phyloP scores from a whole-genome alignment of 2,329 filamentous ascomycete species.

The Setomelanomma holmii region DNA sequence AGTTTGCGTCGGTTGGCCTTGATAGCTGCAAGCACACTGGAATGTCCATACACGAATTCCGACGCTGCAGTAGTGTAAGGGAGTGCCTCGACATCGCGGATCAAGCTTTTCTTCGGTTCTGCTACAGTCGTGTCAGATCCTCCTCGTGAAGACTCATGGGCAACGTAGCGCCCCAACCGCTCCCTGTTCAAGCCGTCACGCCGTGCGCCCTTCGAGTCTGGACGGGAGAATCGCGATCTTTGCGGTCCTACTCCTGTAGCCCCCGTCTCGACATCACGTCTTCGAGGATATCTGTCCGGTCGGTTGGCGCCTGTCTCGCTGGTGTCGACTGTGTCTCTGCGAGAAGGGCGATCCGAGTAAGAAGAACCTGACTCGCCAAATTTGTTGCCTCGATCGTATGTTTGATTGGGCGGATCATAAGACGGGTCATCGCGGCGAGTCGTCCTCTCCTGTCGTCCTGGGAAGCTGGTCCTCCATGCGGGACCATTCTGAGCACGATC shows the following conservation, averaged over 20 bases:
- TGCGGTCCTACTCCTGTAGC: neutral
- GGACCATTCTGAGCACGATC: neutral
- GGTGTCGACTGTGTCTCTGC: neutral
- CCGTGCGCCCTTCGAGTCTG: conserved; percentile 8
- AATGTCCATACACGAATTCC: conserved; percentile 87
- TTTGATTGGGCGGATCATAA: neutral
- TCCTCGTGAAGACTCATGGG: too few species aligned
- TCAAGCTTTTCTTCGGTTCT: neutral
- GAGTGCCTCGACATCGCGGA: conserved; percentile 50
- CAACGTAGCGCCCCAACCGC: too few species aligned
- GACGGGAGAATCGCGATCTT: conserved; percentile 4
- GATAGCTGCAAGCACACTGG: conserved; percentile 81
- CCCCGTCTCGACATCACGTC: neutral
- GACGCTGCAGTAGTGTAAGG: conserved; percentile 85
- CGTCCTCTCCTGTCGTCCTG: neutral
- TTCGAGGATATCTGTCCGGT: neutral
- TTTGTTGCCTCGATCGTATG: neutral
- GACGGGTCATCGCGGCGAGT: neutral
- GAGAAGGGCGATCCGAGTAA: neutral
- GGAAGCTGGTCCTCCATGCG: neutral
- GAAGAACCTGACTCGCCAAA: neutral
- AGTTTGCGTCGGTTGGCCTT: conserved; percentile 72
- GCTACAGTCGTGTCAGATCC: neutral
- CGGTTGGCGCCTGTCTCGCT: neutral
- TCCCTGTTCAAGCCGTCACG: neutral